Evolutionary conservation across 73 alveolate genomes (phyloP).

Genomic region (Symbiodinium pilosum): DNA sequence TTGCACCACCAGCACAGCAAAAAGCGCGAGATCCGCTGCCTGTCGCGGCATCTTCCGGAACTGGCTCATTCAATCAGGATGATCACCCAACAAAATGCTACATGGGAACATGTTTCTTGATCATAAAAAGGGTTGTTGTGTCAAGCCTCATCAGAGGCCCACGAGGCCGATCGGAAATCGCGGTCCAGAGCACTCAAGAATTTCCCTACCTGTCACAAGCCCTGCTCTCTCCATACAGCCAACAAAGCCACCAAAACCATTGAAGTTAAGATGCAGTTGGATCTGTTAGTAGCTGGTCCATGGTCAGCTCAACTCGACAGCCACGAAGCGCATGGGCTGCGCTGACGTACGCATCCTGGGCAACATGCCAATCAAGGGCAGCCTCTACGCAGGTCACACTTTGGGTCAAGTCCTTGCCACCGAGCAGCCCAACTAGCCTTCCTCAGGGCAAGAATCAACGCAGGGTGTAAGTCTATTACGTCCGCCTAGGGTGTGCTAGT

Average conservation of each 20-base stretch:
- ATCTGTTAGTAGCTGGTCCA: constrained; percentile 7
- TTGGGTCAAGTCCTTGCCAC: not conserved
- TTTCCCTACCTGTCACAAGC: constrained; percentile 44
- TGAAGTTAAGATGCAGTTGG: not conserved
- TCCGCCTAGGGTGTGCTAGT: not conserved
- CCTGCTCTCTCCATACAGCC: too few relatives aligned
- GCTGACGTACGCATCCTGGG: constrained; percentile 29
- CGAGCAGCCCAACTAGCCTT: constrained; percentile 69
- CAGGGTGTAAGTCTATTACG: not conserved
- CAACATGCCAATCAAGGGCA: too few relatives aligned
- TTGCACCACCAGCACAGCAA: not conserved
- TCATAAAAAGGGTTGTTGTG: too few relatives aligned
- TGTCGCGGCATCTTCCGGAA: not conserved
- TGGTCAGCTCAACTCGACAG: constrained; percentile 13
- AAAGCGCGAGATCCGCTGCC: constrained; percentile 51
- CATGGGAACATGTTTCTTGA: too few relatives aligned
- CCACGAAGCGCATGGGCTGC: constrained; percentile 83
- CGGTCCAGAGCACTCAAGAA: constrained; percentile 52
- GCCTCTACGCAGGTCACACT: not conserved
- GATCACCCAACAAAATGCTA: not conserved
- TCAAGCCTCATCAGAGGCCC: constrained; percentile 47
- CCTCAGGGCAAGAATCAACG: constrained; percentile 3
- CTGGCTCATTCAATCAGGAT: not conserved
- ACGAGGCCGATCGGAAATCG: constrained; percentile 23
- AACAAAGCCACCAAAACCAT: not conserved